A percentile compares a stretch with the other conserved stretches of the same genome.
Evolutionary conservation across 768 basidiomycete genomes (phyloP).

Genomic region (Clitopilus passeckerianus): DNA sequence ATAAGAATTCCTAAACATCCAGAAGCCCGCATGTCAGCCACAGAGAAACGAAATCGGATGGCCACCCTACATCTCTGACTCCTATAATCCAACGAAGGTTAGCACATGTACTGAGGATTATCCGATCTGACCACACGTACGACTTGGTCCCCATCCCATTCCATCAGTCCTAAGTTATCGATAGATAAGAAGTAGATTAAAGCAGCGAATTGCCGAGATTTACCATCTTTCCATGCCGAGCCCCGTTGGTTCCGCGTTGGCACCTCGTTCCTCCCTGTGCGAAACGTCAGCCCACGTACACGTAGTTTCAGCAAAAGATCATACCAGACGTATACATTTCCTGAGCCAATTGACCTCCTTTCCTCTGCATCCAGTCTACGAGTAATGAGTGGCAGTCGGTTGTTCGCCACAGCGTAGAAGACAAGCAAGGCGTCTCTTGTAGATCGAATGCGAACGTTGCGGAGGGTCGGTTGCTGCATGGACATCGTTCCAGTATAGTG

Average conservation of each 20-base stretch:
- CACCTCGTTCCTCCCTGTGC: slow-evolving; percentile 72
- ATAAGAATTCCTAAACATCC: slow-evolving; percentile 64
- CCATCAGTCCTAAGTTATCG: slow-evolving; percentile 40
- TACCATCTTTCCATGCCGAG: slow-evolving; percentile 85
- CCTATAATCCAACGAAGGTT: slow-evolving; percentile 22
- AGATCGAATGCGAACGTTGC: slow-evolving; percentile 72
- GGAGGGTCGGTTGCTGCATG: slow-evolving; percentile 76
- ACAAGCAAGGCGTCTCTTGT: slow-evolving; percentile 79
- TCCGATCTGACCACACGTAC: slow-evolving; percentile 44
- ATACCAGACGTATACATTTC: slow-evolving; percentile 78
- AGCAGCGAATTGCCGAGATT: not conserved
- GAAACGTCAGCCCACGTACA: not conserved
- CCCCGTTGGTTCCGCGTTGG: slow-evolving; percentile 76
- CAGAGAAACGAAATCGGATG: slow-evolving; percentile 7
- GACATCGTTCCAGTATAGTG: slow-evolving; percentile 9
- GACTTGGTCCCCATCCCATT: slow-evolving; percentile 83
- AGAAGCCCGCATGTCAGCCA: slow-evolving; percentile 20
- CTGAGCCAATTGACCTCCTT: slow-evolving; percentile 64
- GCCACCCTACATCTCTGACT: slow-evolving; percentile 43
- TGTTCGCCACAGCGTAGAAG: slow-evolving; percentile 71
- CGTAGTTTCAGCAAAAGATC: slow-evolving; percentile 5
- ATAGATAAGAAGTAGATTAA: slow-evolving; percentile 1
- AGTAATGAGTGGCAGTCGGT: slow-evolving; percentile 69
- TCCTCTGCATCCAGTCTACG: slow-evolving; percentile 82
- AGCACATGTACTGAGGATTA: slow-evolving; percentile 1